Base-by-base conservation (phyloP, 2,329 filamentous ascomycete genomes). In the Venturia carpophila region DNA sequence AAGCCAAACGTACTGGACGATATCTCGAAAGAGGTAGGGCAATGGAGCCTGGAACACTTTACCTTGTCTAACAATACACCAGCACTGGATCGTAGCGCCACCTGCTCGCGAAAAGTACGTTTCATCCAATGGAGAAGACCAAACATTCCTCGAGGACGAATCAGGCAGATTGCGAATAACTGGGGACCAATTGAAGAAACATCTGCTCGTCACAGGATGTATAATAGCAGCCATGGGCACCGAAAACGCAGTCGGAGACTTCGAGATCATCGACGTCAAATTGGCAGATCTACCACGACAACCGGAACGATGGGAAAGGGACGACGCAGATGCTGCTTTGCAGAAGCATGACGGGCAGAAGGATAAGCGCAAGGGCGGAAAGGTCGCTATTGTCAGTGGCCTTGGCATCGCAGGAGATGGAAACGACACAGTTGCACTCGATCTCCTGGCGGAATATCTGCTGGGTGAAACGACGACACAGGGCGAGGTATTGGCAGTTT, bases 1-100 rank as follows among this genome's bases (percentile, higher is more conserved):
- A 99, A 99, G 78, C 94, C 95, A 0, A 96, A 95, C 73, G 93
- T 99, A 74, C 79, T 99, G 42, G 92, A 97, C 67, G 94, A 99
- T 71, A 90, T 99, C 52, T 89, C 90, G 49, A 96, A 95, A 77
- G 93, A 97, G 76, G 90, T 92, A 78, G 19, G 34, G 27, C 43
- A 34, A 43, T 17, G 30, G 0, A 24, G 15, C 34, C 10, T 52
- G 34, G 11, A 4, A 19, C 11, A 19, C 43, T 42, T 27, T 10
- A 52, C 34, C 2, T 30, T 10, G n/a, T 21, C 10, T 64, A 71
- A 67, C 21, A 49, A 19, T 37, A 27, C 19, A 24, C 45, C 65
- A 95, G 89, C 90, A 92, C 73, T 97, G 91, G 88, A 91, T 96
- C 66, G 88, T 90, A 0, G 91, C 90, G 1, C 92, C 92, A 10